Base-by-base conservation (phyloP, 106 monocot species). In the Amphibolis antarctica region DNA sequence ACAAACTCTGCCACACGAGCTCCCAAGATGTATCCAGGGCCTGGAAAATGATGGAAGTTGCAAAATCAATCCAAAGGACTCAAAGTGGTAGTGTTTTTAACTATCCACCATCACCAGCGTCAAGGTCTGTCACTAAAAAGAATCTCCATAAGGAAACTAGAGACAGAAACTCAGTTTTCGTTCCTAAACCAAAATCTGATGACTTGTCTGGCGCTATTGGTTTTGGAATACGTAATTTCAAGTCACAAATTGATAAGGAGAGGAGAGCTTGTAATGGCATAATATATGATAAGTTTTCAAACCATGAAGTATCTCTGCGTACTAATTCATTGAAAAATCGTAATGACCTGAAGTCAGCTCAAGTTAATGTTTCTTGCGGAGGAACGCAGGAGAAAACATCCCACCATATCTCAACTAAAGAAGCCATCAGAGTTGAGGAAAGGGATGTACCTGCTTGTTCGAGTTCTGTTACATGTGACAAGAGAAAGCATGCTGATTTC, bases 41-140 rank as follows among this genome's bases (percentile, higher is more conserved):
- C 61, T 92, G 91, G 91, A 84, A 79, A 72, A 83, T 77, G 83
- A 65, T 92, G 80, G 48, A 84, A 64, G 66, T 64, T 63, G 91
- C 81, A 66, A 84, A 76, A 53, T 63, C 72, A 44, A 28, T 62
- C 19, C 31, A 52, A 42, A 67, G 18, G 36, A 17, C 24, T 74
- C 72, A 53, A 25, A 69, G 28, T 53, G 15, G 47, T 27, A 42
- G 25, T 9, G 54, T 13, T 20, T 42, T 55, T 25, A 46, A 28
- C 13, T 20, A 14, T 66, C 50, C 60, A 13, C 6, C 36, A 20
- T 61, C 60, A 42, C 11, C 20, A 25, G 55, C 14, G 26, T 27
- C 10, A 25, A 20, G 21, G 10, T 7, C 17, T 25, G 10, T 43
- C 10, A 7, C 36, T 36, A 36, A 36, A 36, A 36, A 36, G 7